phyloP scores from a whole-genome alignment of 2,329 filamentous ascomycete species.

The Pestalotiopsis sp. region DNA sequence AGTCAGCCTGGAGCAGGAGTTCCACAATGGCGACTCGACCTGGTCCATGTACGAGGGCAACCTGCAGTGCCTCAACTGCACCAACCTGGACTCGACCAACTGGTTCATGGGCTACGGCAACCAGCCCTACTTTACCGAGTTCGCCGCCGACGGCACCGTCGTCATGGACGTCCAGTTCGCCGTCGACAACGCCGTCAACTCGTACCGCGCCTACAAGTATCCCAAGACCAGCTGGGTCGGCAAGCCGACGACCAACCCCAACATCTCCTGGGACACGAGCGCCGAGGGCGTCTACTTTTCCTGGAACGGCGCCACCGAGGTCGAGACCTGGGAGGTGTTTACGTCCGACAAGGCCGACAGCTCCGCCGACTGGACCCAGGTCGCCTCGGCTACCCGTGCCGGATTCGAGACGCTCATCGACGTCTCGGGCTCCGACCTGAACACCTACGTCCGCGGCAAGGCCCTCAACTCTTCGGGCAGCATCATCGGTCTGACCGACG shows the following conservation, averaged over 20 bases:
- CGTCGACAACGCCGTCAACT: constrained; percentile 38
- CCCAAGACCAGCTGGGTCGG: constrained; percentile 46
- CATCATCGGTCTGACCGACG: constrained; percentile 1
- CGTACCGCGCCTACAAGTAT: constrained; percentile 55
- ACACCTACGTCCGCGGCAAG: constrained; percentile 3
- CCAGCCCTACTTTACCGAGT: constrained; percentile 47
- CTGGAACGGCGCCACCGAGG: constrained; percentile 49
- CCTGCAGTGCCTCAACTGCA: constrained; percentile 43
- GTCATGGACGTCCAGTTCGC: constrained; percentile 48
- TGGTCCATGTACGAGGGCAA: constrained; percentile 45
- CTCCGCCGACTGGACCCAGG: constrained; percentile 6
- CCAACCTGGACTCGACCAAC: constrained; percentile 48
- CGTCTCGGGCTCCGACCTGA: constrained; percentile 5
- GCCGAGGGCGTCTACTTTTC: constrained; percentile 34
- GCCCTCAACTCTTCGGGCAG: not conserved
- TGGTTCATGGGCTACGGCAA: constrained; percentile 60
- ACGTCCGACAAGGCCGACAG: constrained; percentile 1
- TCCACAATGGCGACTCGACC: constrained; percentile 31
- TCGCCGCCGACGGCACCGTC: constrained; percentile 45
- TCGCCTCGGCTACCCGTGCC: not conserved
- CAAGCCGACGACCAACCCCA: constrained; percentile 20
- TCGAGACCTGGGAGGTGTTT: constrained; percentile 17
- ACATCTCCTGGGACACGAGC: constrained; percentile 11
- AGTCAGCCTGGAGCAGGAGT: constrained; percentile 45
- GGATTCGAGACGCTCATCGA: constrained; percentile 3